These are phyloP conservation scores for Fusarium neocosmosporiellum DNA, from an alignment of 2,329 filamentous ascomycete genomes.

Conservation along the genomic window DNA sequence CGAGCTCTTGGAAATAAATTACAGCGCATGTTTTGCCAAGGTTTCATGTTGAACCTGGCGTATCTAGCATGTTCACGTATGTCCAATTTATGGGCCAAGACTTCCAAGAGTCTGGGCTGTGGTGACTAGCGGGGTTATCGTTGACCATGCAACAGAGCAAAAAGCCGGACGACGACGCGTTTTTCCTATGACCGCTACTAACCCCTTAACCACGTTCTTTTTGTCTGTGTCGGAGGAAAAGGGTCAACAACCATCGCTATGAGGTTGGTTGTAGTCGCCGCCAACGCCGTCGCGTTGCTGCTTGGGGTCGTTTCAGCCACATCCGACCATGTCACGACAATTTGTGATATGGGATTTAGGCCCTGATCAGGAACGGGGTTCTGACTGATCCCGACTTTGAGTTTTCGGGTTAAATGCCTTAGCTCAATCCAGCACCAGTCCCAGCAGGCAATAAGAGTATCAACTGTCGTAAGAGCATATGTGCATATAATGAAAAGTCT, in stretches of 20 bases:
- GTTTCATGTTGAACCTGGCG: neutral
- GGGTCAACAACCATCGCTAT: neutral
- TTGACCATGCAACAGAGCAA: constrained; percentile 25
- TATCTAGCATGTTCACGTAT: neutral
- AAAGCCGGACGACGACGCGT: neutral
- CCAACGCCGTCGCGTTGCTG: neutral
- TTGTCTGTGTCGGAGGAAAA: neutral
- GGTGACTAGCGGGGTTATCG: neutral
- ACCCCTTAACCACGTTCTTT: neutral
- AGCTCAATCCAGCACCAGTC: too few relatives aligned
- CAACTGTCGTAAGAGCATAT: too few relatives aligned
- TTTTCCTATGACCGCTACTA: neutral
- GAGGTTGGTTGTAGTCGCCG: neutral
- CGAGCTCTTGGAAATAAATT: neutral
- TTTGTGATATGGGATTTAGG: too few relatives aligned
- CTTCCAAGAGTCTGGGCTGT: constrained; percentile 2
- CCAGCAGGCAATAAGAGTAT: too few relatives aligned
- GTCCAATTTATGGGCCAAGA: neutral
- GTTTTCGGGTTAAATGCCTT: too few relatives aligned
- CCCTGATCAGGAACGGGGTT: too few relatives aligned
- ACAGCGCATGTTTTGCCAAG: neutral
- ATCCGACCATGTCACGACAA: neutral
- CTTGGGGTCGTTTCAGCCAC: neutral
- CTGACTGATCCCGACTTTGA: too few relatives aligned
- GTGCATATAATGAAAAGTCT: too few relatives aligned